A percentile compares a stretch with the other conserved stretches of the same genome.
Conservation (phyloP, 352 stramenopile species). For the Elongisporangium prolatum region DNA sequence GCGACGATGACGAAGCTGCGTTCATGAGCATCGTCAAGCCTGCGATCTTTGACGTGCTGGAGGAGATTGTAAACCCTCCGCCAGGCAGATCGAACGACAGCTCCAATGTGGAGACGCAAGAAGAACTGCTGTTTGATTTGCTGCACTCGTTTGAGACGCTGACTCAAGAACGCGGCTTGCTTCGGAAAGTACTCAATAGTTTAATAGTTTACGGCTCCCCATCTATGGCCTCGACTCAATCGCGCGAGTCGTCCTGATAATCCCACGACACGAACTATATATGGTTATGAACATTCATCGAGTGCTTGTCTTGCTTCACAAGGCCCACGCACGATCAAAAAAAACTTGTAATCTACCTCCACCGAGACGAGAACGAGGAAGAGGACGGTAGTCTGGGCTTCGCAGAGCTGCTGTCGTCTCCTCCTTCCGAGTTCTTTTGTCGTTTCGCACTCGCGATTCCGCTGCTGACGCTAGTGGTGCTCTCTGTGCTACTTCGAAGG, state of each 20-base stretch:
- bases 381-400: neutral
- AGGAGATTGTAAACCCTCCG: slow-evolving; percentile 31
- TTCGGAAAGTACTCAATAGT: slow-evolving; percentile 62
- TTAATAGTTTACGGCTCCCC: slow-evolving; percentile 17
- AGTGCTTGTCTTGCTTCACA: neutral
- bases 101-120: slow-evolving; percentile 35
- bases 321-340: too few species aligned
- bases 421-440: neutral
- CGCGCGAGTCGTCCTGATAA: neutral
- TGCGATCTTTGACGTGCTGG: slow-evolving; percentile 69
- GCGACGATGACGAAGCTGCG: slow-evolving; percentile 39
- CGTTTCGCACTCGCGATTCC: neutral
- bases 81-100: slow-evolving; percentile 12
- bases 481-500: neutral
- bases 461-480: neutral
- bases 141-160: slow-evolving; percentile 74
- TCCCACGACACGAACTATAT: neutral
- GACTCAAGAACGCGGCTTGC: slow-evolving; percentile 50
- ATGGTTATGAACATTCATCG: neutral
- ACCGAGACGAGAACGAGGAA: neutral
- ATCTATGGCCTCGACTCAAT: neutral
- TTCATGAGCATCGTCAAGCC: slow-evolving; percentile 77
- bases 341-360: neutral
- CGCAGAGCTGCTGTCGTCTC: neutral
- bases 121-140: slow-evolving; percentile 78